These are phyloP conservation scores for Metschnikowia rubicola DNA, from an alignment of 805 yeast species.

Conservation along the genomic window DNA sequence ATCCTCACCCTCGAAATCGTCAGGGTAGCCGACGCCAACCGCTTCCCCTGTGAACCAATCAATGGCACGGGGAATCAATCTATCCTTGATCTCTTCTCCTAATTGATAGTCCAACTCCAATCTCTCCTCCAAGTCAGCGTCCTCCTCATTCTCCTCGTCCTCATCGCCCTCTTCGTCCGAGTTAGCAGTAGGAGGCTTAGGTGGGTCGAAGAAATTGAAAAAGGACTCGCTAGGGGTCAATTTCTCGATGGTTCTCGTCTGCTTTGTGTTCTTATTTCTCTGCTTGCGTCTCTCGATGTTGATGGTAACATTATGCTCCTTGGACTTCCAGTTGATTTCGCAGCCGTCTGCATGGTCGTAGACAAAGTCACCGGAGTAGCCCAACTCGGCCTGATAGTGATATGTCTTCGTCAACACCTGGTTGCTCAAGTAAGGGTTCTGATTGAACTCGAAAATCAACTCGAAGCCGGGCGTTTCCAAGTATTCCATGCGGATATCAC, in stretches of 20 bases:
- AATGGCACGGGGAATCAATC: constrained; percentile 91
- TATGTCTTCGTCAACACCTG: constrained; percentile 75
- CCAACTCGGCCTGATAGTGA: constrained; percentile 89
- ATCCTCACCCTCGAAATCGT: constrained; percentile 58
- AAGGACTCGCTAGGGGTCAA: constrained; percentile 92
- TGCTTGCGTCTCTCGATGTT: constrained; percentile 92
- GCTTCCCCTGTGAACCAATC: constrained; percentile 99
- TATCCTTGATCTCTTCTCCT: constrained; percentile 95
- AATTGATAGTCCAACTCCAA: constrained; percentile 90
- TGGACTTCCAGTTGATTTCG: constrained; percentile 77
- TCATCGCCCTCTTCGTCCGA: constrained; percentile 51
- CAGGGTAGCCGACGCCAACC: constrained; percentile 62
- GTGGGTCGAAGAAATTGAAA: constrained; percentile 94
- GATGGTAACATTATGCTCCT: constrained; percentile 80
- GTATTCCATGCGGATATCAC: constrained; percentile 75
- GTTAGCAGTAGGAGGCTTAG: constrained; percentile 62
- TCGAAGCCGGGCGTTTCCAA: constrained; percentile 84
- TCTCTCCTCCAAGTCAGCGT: constrained; percentile 74
- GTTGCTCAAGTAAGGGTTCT: constrained; percentile 76
- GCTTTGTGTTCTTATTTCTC: constrained; percentile 94
- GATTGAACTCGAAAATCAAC: constrained; percentile 73
- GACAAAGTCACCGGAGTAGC: constrained; percentile 92
- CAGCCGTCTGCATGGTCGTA: constrained; percentile 96
- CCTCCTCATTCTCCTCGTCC: constrained; percentile 57
- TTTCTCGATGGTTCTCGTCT: constrained; percentile 93